Conservation (phyloP, 2,329 filamentous ascomycete genomes). For the Apiospora hydei region DNA sequence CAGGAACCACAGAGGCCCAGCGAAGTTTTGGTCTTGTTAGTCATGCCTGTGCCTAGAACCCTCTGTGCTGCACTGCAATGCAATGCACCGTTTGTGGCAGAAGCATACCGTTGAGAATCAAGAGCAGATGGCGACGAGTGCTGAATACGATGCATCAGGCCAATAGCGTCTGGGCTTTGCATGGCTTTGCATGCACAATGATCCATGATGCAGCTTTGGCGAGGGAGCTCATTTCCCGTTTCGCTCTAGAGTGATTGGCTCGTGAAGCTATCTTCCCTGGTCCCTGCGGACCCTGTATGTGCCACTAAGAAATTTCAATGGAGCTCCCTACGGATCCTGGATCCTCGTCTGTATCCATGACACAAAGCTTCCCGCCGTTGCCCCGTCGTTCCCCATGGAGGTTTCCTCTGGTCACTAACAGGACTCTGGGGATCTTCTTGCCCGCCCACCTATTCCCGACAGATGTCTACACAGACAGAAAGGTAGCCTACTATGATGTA, state of each 20-base stretch:
- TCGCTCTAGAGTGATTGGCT: slow-evolving; percentile 15
- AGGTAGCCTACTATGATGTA: background rate
- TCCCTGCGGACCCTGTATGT: background rate
- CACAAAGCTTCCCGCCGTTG: slow-evolving; percentile 3
- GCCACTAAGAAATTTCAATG: background rate
- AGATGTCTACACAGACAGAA: background rate
- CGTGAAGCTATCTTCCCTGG: background rate
- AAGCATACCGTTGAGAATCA: background rate
- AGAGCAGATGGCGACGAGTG: background rate
- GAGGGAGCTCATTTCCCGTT: slow-evolving; percentile 21
- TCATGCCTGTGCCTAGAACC: background rate
- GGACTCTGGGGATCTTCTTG: background rate
- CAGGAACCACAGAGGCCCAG: background rate
- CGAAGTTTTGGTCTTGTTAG: background rate
- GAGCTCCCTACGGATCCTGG: background rate
- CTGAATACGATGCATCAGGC: background rate
- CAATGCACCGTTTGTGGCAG: background rate
- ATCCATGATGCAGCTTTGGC: slow-evolving; percentile 4
- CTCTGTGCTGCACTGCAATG: background rate
- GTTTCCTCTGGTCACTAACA: background rate
- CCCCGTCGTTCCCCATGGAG: slow-evolving; percentile 17
- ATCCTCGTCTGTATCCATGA: slow-evolving; percentile 18
- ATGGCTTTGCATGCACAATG: background rate
- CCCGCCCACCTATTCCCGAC: background rate
- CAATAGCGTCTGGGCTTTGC: background rate